Conservation (phyloP, 2,329 filamentous ascomycete genomes). For the Penicillium sp. region DNA sequence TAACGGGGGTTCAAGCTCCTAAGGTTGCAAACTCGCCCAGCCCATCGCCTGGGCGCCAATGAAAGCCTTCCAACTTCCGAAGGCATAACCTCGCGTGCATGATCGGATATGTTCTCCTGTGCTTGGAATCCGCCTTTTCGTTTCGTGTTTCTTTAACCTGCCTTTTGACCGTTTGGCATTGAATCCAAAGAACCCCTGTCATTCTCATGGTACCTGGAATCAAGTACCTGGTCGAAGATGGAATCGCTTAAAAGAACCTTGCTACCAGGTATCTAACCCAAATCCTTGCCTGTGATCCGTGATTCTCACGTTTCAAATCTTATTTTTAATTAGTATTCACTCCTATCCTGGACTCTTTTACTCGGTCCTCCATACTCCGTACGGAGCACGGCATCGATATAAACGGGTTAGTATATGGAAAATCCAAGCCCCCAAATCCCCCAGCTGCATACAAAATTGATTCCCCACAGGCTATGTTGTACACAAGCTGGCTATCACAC, state of each 20-base stretch:
- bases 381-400: not conserved
- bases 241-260: constrained; percentile 2
- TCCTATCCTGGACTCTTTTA: not conserved
- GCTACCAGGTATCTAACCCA: not conserved
- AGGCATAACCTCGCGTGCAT: constrained; percentile 18
- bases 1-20: no score
- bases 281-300: constrained; percentile 1
- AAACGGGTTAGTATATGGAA: not conserved
- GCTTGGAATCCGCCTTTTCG: not conserved
- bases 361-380: no score
- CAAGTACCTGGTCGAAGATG: not conserved
- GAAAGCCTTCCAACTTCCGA: not conserved
- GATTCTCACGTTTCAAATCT: not conserved
- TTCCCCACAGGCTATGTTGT: not conserved
- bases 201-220: not conserved
- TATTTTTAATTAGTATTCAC: not conserved
- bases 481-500: not conserved
- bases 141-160: not conserved
- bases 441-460: not conserved
- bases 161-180: not conserved
- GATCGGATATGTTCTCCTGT: constrained; percentile 21
- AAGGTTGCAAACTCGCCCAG: not conserved
- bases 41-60: no score
- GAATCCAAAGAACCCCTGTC: not conserved
- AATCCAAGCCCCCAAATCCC: no score